Base-by-base conservation (phyloP, 345 rosid genomes). In the Eucalyptus regnans region DNA sequence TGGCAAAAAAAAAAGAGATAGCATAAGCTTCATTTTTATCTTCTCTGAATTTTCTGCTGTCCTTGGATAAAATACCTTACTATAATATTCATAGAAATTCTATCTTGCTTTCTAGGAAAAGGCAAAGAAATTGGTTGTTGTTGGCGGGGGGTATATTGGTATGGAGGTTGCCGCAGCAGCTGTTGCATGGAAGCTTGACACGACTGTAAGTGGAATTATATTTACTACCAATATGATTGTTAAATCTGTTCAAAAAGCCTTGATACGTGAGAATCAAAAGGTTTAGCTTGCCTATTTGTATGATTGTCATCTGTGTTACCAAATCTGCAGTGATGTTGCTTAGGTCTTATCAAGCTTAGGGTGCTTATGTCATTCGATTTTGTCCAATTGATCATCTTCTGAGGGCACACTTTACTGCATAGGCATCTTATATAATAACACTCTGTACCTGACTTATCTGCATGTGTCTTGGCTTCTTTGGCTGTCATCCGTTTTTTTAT, bases 101-200 rank as follows among this genome's bases (percentile, higher is more conserved):
- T 6, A 23, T 86, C 60, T 87, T 87, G 50, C 90, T 31, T 85
- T 90, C n/a, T 88, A 97, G 99, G 97, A 92, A 89, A 96, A 94
- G 90, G 93, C 99, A 86, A 90, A 91, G 92, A 98, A 96, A 91
- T 91, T 98, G 43, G 99, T 95, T 23, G 90, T 98, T 81, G 95
- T 98, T 83, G 99, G 99, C 87, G 99, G 99, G 90, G 99, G 99
- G 87, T 98, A 98, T 91, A 98, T 98, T 48, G 99, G 99, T 88
- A 98, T 98, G 99, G 99, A 98, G 94, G 98, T 98, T 86, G 99
- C 99, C 86, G 99, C 99, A 27, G 99, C 98, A 71, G 93, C 99
- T 90, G 98, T 94, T 51, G 98, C 93, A 9, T 98, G 99, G 99
- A 98, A 96, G 87, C 95, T 98, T 68, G 99, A 98, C 90, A 96